Evolutionary conservation across 352 stramenopile genomes (phyloP).

Genomic region (Achlya hypogyna): DNA sequence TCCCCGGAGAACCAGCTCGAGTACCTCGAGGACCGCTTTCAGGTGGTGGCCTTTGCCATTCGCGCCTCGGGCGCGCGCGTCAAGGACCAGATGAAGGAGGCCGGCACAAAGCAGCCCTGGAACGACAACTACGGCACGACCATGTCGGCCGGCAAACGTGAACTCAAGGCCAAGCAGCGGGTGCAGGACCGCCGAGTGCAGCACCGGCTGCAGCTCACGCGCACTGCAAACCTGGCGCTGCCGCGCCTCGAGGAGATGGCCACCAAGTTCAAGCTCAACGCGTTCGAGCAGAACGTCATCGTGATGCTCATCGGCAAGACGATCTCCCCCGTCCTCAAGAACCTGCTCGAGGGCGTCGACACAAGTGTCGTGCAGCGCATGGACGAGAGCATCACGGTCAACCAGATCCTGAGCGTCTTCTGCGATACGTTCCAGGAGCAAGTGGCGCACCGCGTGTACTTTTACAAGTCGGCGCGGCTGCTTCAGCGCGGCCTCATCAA

Average conservation of each 20-base stretch:
- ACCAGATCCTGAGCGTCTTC: slow-evolving; percentile 81
- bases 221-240: slow-evolving; percentile 43
- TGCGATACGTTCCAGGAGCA: slow-evolving; percentile 85
- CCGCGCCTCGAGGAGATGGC: slow-evolving; percentile 69
- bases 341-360: slow-evolving; percentile 77
- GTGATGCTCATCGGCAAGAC: slow-evolving; percentile 87
- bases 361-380: slow-evolving; percentile 78
- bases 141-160: slow-evolving; percentile 49
- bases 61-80: slow-evolving; percentile 69
- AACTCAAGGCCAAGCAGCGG: slow-evolving; percentile 82
- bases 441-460: slow-evolving; percentile 76
- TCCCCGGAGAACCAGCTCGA: slow-evolving; percentile 74
- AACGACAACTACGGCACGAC: slow-evolving; percentile 42
- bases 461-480: slow-evolving; percentile 82
- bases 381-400: slow-evolving; percentile 86
- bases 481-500: slow-evolving; percentile 70
- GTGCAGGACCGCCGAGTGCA: slow-evolving; percentile 61
- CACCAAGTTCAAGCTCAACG: slow-evolving; percentile 72
- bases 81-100: slow-evolving; percentile 87
- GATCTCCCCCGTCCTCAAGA: slow-evolving; percentile 84
- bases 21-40: slow-evolving; percentile 82
- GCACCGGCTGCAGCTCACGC: slow-evolving; percentile 52
- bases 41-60: slow-evolving; percentile 82
- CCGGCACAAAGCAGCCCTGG: slow-evolving; percentile 73
- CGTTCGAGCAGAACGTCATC: slow-evolving; percentile 85